Base-by-base conservation (phyloP, 805 yeast species). In the Yarrowia bubula region DNA sequence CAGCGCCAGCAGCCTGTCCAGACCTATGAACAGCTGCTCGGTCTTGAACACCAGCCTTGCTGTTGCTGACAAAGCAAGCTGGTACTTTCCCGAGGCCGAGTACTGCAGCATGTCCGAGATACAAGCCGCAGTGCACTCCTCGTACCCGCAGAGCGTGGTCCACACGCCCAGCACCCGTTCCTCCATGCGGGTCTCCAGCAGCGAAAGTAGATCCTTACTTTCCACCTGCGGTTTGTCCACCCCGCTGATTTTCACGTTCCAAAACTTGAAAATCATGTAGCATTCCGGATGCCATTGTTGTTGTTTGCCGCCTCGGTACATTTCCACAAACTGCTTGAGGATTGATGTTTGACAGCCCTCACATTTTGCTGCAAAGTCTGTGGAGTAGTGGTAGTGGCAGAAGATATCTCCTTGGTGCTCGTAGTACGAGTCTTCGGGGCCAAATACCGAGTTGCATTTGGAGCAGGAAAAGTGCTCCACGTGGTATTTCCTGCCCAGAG, bases 261-360 rank as follows among this genome's bases (percentile, higher is more conserved):
- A 95, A 72, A 91, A 92, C 75, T 92, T 92, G 78, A 89, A 92
- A 55, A 95, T 96, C 92, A 96, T 96, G 74, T 92, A 95, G 79
- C 99, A 95, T 74, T 96, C 98, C 1, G 98, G 98, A 76, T 95
- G 99, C 99, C 99, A 95, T 74, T 91, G 96, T 75, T 92, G 96
- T 66, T 89, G 88, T 70, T 87, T 83, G 22, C 97, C 97, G 60
- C 97, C 97, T 70, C 95, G 82, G 67, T 86, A 90, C 50, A 93
- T 85, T 75, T 93, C 97, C 41, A 93, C 97, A 75, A 92, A 95
- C 73, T 95, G 98, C 73, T 92, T 92, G 41, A 96, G 83, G 62
- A 96, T 95, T 1, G 98, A 90, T 41, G 90, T 87, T 66, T 86
- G 83, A 77, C 99, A 95, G 37, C 98, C 97, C 77, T 90, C 96